Conservation (phyloP, 2,329 filamentous ascomycete genomes). For the Phyllosticta capitalensis region DNA sequence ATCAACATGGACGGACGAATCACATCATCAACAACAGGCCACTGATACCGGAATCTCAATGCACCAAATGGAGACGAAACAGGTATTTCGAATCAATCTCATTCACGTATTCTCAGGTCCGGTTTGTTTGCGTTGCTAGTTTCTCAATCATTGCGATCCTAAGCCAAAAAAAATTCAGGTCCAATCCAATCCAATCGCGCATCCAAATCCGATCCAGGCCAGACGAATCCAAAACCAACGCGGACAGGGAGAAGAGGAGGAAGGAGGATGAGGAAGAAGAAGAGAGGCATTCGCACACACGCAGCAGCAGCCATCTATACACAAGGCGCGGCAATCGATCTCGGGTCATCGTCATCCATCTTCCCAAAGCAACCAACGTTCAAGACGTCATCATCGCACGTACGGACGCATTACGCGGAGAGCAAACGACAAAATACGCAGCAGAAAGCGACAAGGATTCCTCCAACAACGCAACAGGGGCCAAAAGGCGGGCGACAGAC, state of each 20-base stretch:
- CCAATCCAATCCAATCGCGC: background rate
- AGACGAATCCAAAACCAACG: background rate
- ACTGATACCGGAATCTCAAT: no score
- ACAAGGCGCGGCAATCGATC: background rate
- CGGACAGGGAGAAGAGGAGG: background rate
- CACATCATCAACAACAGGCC: no score
- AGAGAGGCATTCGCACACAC: background rate
- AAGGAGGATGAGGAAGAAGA: background rate
- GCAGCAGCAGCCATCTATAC: background rate
- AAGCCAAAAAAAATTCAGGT: background rate
- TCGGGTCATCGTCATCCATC: background rate
- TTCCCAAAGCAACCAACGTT: no score
- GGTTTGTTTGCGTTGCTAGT: background rate
- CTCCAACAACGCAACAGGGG: background rate
- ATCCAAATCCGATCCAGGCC: background rate
- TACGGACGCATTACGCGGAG: background rate
- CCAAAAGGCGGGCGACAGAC: background rate
- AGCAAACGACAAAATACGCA: background rate
- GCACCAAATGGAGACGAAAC: background rate
- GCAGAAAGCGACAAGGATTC: background rate
- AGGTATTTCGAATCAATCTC: background rate
- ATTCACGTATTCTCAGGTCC: background rate
- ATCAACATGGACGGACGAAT: no score
- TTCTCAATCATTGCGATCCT: background rate
- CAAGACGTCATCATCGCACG: background rate